Base-by-base conservation (phyloP, 768 basidiomycete genomes). In the Phylloporus arenicola region DNA sequence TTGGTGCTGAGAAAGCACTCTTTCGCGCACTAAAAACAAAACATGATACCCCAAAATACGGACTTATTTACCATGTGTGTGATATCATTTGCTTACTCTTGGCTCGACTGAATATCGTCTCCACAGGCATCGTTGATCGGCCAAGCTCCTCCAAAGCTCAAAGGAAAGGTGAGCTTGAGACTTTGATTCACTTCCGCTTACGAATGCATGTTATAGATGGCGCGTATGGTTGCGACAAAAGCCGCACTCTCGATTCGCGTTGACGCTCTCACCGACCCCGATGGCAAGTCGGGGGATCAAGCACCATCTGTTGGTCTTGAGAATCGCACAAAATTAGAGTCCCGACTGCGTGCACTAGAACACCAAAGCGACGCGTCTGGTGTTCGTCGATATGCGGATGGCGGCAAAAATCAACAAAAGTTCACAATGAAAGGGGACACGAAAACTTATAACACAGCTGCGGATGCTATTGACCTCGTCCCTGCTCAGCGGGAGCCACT, bases 221-320 rank as follows among this genome's bases (percentile, higher is more conserved):
- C 96, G 19, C 90, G 96, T 63, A 99, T 99, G 96, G 92, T 98
- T 27, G 94, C 96, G 43, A 98, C 96, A 43, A 99, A 99, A 76
- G 85, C 95, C 4, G 90, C 96, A 1, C 82, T 99, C 13, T 95
- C 95, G 5, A 92, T 96, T 61, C 95, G 96, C 69, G 92, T 98
- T 33, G 96, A 99, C 58, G 96, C 96, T 7, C 84, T 99, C 41
- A 87, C 94, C 37, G 92, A 96, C 54, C 76, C 84, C 9, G 91
- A 97, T 52, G 88, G 84, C 59, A 96, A 97, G 69, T 91, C 90
- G 1, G 91, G 87, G 52, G 73, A 82, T 34, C 69, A 75, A 7
- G 88, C 93, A 3, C 83, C 93, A 1, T 82, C 90, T 59, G 84
- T 97, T 65, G 96, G 96, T 51, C 71, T 98, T 51, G 89, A 92